Percentiles rank a stretch among this genome's conserved stretches.
phyloP scores from a whole-genome alignment of 148 eudicot species.

The Silene latifolia region DNA sequence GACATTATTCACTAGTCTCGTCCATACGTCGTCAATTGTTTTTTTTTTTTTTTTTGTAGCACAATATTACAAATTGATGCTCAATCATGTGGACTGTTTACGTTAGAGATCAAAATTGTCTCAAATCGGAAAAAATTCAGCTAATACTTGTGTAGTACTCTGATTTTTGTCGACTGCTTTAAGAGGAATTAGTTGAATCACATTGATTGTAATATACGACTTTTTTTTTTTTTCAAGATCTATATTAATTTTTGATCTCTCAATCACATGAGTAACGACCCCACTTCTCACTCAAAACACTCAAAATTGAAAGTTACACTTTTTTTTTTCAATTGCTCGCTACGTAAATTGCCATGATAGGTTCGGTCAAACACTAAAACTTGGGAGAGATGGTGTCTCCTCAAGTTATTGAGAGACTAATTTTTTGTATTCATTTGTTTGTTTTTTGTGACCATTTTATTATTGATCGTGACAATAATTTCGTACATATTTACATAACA shows the following conservation, averaged over 20 bases:
- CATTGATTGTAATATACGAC: slow-evolving; percentile 10
- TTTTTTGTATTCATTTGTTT: too few species aligned
- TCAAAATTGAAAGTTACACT: background rate
- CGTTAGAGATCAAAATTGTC: background rate
- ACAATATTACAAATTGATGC: background rate
- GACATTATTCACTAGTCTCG: background rate
- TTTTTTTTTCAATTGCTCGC: background rate
- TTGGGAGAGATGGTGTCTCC: too few species aligned
- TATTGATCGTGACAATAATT: too few species aligned
- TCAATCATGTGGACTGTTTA: background rate
- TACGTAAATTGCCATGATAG: too few species aligned
- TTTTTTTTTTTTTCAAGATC: slow-evolving; percentile 13
- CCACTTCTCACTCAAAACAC: too few species aligned
- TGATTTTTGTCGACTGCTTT: background rate
- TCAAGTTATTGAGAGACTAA: too few species aligned
- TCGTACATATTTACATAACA: too few species aligned
- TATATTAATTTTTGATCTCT: slow-evolving; percentile 25
- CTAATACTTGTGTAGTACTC: background rate
- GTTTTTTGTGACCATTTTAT: too few species aligned
- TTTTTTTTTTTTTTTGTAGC: background rate
- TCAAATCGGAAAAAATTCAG: background rate
- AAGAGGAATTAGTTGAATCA: slow-evolving; percentile 2
- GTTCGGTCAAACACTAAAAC: too few species aligned
- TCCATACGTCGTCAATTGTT: background rate
- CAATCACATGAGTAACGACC: slow-evolving; percentile 31